Evolutionary conservation across 148 eudicot genomes (phyloP).

Genomic region (Vaccinium myrtillus): DNA sequence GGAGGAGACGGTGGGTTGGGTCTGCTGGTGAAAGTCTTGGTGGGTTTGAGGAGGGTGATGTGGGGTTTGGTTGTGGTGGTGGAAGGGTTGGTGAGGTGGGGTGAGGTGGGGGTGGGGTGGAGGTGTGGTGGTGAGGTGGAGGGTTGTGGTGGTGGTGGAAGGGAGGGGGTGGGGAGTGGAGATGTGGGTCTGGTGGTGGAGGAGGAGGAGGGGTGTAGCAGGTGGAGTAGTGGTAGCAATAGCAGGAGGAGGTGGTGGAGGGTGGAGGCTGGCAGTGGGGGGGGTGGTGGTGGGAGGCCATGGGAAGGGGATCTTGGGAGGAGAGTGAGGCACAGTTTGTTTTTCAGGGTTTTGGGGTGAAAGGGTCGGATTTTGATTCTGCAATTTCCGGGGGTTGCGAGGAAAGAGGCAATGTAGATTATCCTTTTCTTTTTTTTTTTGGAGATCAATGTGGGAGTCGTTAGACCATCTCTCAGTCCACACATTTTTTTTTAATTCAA

Average conservation of each 20-base stretch:
- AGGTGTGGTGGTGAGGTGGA: slow-evolving; percentile 16
- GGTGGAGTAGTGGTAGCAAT: slow-evolving; percentile 34
- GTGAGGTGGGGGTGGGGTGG: not conserved
- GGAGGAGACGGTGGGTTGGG: slow-evolving; percentile 32
- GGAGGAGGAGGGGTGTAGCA: slow-evolving; percentile 28
- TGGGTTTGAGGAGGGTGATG: slow-evolving; percentile 20
- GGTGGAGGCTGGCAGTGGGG: slow-evolving; percentile 13
- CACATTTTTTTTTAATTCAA: too few relatives aligned
- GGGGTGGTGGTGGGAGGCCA: slow-evolving; percentile 50
- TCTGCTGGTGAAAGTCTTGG: slow-evolving; percentile 1
- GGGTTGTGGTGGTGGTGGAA: slow-evolving; percentile 24
- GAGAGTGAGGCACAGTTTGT: not conserved
- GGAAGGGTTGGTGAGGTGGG: not conserved
- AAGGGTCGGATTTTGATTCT: not conserved
- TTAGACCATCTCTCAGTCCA: too few relatives aligned
- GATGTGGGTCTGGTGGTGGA: slow-evolving; percentile 33
- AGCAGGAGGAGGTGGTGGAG: slow-evolving; percentile 25
- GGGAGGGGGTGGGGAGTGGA: slow-evolving; percentile 35
- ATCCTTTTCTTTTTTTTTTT: too few relatives aligned
- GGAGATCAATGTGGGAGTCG: too few relatives aligned
- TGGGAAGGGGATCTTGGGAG: slow-evolving; percentile 24
- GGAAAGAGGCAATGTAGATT: too few relatives aligned
- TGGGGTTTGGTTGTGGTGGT: slow-evolving; percentile 12
- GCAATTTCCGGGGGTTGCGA: not conserved
- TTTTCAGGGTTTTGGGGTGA: not conserved